Conservation (phyloP, 345 rosid species). For the Sonneratia alba region DNA sequence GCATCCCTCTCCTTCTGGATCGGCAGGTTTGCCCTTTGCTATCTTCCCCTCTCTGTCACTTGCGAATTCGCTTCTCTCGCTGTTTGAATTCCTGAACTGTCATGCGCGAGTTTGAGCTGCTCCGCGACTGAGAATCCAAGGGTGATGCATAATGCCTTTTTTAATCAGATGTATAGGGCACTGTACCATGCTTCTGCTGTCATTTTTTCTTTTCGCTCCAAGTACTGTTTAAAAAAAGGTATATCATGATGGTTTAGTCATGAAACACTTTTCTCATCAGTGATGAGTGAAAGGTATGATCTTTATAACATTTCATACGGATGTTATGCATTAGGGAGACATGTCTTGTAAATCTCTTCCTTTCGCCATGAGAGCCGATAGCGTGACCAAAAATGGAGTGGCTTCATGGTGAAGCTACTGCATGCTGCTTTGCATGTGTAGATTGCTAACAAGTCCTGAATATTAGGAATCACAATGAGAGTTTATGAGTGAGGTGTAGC, state of each 20-base stretch:
- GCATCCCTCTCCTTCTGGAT: constrained; percentile 88
- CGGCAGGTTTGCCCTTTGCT: constrained; percentile 51
- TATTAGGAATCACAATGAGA: not conserved
- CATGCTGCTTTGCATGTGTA: not conserved
- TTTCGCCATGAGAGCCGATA: not conserved
- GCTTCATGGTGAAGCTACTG: not conserved
- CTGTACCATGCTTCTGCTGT: not conserved
- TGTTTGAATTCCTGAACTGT: not conserved
- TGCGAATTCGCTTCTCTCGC: not conserved
- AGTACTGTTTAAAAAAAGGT: not conserved
- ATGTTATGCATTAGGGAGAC: not conserved
- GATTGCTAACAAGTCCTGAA: not conserved
- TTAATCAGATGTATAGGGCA: not conserved
- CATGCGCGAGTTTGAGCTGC: not conserved
- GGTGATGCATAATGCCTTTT: not conserved
- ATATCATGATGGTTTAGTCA: not conserved
- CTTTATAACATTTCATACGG: not conserved
- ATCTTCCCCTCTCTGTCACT: not conserved
- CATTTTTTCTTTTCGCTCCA: not conserved
- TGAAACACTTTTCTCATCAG: not conserved
- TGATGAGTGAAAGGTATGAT: not conserved
- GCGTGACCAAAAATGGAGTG: not conserved
- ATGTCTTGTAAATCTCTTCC: not conserved
- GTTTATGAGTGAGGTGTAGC: not conserved
- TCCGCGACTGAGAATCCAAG: not conserved